Evolutionary conservation across 1,139 yeast genomes (phyloP), one percentile per base, ranked within the genome.

Genomic region (Geotrichum aggregatum): DNA sequence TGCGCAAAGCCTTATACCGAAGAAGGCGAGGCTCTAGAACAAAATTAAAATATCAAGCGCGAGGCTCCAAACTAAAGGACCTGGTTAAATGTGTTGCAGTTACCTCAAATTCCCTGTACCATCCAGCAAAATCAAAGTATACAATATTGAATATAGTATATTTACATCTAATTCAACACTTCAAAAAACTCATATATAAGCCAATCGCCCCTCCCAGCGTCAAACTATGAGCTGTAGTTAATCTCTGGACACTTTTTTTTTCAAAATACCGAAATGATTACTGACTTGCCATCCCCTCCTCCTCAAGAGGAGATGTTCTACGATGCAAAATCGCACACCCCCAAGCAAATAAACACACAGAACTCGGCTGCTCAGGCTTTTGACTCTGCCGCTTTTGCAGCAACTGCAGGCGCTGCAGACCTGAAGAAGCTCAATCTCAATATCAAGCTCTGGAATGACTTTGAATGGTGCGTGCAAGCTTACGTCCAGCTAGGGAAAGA

Each of bases 1-100:
- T 88, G 96, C 70, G 98, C 98, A 4, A 91, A 88, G 67, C 96
- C 97, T 8, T 84, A 84, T 35, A 48, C 44, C 6, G 50, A 46
- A 19, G 34, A 24, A 7, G 11, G 16, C 11, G 35, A 41, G 43
- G 18, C n/a, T 4, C 24, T 14, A 19, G 8, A 24, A 24, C 8
- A 8, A 24, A 24, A 24, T 24, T 5, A 24, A 24, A 24, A 24
- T 8, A 24, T 5, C 28, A 5, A 24, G 8, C 28, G 28, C 7
- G 8, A 24, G 28, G 8, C 28, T 24, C 28, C 8, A 24, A 24
- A 5, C 8, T 24, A 24, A 24, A 5, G 28, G 28, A 24, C 28
- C 8, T 24, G 5, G n/a, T n/a, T n/a, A n/a, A n/a, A n/a, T n/a
- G n/a, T n/a, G n/a, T n/a, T n/a, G n/a, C n/a, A n/a, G n/a, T n/a